Percentiles rank a stretch among this genome's conserved stretches.
Conservation (phyloP, 192 early-diverging fungal species). For the Phlyctochytrium planicorne region DNA sequence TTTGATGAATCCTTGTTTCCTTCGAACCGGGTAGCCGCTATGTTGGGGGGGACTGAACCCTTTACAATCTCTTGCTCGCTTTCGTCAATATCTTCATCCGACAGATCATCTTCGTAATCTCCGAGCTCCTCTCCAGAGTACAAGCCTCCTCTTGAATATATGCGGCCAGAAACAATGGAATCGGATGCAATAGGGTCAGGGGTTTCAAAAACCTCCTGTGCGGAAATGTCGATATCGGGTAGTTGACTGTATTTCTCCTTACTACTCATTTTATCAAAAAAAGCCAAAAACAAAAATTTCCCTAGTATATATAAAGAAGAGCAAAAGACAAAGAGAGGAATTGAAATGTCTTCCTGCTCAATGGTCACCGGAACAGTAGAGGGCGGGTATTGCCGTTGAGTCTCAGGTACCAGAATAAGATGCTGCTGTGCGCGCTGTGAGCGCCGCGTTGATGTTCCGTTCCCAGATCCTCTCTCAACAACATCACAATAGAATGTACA, state of each 20-base stretch:
- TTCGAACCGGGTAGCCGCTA: neutral
- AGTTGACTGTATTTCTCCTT: slow-evolving; percentile 75
- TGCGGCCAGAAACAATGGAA: neutral
- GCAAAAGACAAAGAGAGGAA: too few relatives aligned
- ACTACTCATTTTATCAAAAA: too few relatives aligned
- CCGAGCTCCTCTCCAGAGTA: slow-evolving; percentile 7
- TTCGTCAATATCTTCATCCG: slow-evolving; percentile 3
- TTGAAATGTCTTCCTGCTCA: too few relatives aligned
- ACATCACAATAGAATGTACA: too few relatives aligned
- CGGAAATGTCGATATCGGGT: slow-evolving; percentile 67
- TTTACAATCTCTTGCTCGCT: neutral
- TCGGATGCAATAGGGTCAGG: slow-evolving; percentile 40
- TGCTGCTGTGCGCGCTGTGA: too few relatives aligned
- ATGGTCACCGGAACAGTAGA: too few relatives aligned
- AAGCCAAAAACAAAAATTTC: too few relatives aligned
- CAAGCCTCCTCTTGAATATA: neutral
- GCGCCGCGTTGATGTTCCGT: too few relatives aligned
- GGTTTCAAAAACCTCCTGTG: slow-evolving; percentile 88
- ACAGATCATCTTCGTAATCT: slow-evolving; percentile 17
- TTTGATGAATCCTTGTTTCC: neutral
- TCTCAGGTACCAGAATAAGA: too few relatives aligned
- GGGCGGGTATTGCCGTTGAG: too few relatives aligned
- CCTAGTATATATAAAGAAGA: too few relatives aligned
- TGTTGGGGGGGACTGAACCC: neutral
- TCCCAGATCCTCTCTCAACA: too few relatives aligned